Base-by-base conservation (phyloP, 1,284 basidiomycete species). In the Neonothopanus nambi region DNA sequence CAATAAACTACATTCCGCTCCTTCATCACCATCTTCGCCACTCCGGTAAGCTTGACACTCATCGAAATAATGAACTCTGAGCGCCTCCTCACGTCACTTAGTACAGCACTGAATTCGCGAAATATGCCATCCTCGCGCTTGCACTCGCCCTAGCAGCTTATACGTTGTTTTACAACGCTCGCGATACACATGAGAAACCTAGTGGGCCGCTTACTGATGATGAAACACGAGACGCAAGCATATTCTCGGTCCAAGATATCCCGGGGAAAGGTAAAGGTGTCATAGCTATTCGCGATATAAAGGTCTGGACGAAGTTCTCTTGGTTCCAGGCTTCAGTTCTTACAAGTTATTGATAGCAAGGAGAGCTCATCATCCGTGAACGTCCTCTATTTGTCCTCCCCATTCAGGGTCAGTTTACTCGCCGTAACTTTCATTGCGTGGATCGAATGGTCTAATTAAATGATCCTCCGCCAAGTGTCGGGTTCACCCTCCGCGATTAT, bases 281-380 rank as follows among this genome's bases (percentile, higher is more conserved):
- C 17, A 61, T 77, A 44, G 74, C 75, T 2, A 56, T 59, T 11
- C 59, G 74, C n/a, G 61, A 72, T 54, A 75, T 77, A 8, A 48
- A 66, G 54, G 74, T 72, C 36, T 20, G 20, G n/a, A 18, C n/a
- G 20, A 36, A n/a, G 26, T 13, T 24, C 21, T 24, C 28, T 17
- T 43, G 23, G 7, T 26, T 46, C 30, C 21, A 46, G 26, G 12
- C 9, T 20, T 44, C 21, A 39, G 11, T 28, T 12, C 9, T 18
- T 23, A 26, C 13, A n/a, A 17, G 13, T 24, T 44, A 36, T 41
- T n/a, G 20, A 30, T 55, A 84, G 81, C 81, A 76, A 75, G 82
- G 81, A 46, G 82, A 85, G 59, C 64, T 79, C 0, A 60, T 85
- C 9, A 69, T 84, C 9, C 74, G 69, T 37, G 83, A 86, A 62